A percentile compares a stretch with the other conserved stretches of the same genome.
Evolutionary conservation across 768 basidiomycete genomes (phyloP).

Genomic region (Tulasnella sp.): DNA sequence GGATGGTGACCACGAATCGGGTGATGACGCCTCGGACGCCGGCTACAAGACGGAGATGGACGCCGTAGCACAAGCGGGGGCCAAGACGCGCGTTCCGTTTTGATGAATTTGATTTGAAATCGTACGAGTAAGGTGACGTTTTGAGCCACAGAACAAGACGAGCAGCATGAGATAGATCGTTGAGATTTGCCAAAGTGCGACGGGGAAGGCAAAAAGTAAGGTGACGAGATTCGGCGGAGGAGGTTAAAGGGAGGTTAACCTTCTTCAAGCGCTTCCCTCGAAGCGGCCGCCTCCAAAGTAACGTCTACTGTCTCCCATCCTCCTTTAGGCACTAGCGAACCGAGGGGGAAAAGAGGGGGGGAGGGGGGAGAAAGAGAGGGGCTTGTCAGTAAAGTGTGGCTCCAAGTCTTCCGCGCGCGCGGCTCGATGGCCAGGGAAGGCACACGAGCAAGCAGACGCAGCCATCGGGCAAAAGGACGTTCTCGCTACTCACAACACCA

Average conservation of each 20-base stretch:
- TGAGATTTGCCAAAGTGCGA: constrained; percentile 27
- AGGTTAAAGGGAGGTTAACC: constrained; percentile 57
- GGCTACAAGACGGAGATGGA: constrained; percentile 46
- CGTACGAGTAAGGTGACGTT: not conserved
- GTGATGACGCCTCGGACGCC: constrained; percentile 84
- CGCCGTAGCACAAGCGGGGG: not conserved
- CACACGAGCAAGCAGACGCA: constrained; percentile 17
- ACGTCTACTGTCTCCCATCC: constrained; percentile 83
- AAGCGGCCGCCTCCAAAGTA: constrained; percentile 79
- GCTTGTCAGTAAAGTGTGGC: not conserved
- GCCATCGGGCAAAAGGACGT: constrained; percentile 25
- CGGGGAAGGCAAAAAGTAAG: constrained; percentile 29
- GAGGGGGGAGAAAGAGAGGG: not conserved
- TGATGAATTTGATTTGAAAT: not conserved
- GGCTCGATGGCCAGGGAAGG: constrained; percentile 25
- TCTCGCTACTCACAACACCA: constrained; percentile 78
- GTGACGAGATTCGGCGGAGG: constrained; percentile 25
- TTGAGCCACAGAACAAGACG: no score
- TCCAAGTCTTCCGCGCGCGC: constrained; percentile 9
- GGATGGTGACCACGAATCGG: constrained; percentile 78
- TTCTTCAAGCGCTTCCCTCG: constrained; percentile 92
- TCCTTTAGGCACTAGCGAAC: constrained; percentile 75
- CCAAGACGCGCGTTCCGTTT: not conserved
- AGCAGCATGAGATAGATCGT: constrained; percentile 31
- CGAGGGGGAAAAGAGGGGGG: not conserved